Percentiles rank a stretch among this genome's conserved stretches.
phyloP scores from a whole-genome alignment of 2,329 filamentous ascomycete species.

The Cladosporium sp. region DNA sequence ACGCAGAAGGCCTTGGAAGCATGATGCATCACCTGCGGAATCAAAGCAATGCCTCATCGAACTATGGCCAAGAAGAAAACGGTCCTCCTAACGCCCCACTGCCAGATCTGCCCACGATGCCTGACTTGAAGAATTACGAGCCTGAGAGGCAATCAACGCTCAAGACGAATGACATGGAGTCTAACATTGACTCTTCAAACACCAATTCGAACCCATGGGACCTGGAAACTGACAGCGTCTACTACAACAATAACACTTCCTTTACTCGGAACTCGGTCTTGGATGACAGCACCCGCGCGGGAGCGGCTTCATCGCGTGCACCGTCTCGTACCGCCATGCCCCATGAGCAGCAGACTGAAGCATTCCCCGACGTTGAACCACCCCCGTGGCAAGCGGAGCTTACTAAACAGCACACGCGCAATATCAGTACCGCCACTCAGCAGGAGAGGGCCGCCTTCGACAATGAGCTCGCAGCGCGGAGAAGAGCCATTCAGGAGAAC shows the following conservation, averaged over 20 bases:
- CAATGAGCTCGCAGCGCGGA: conserved; percentile 65
- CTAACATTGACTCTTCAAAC: conserved; percentile 44
- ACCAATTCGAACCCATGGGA: conserved; percentile 54
- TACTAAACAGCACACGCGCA: conserved; percentile 43
- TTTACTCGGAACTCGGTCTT: background rate
- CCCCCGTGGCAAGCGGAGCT: conserved; percentile 48
- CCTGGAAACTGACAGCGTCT: conserved; percentile 42
- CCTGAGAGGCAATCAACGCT: conserved; percentile 13
- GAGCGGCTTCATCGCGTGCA: conserved; percentile 2
- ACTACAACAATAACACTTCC: conserved; percentile 18
- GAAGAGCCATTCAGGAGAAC: conserved; percentile 68
- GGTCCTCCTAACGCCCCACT: conserved; percentile 27
- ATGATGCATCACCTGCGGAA: conserved; percentile 67
- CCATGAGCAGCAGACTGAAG: conserved; percentile 2
- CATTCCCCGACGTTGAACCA: conserved; percentile 19
- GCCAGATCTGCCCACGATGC: conserved; percentile 22
- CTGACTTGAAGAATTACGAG: conserved; percentile 20
- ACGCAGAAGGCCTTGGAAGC: conserved; percentile 57
- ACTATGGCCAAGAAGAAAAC: conserved; percentile 53
- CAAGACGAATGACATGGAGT: conserved; percentile 24
- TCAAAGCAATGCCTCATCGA: conserved; percentile 75
- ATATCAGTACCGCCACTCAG: conserved; percentile 48
- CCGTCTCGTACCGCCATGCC: background rate
- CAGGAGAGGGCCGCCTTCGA: conserved; percentile 67
- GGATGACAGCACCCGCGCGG: background rate